Evolutionary conservation across 108 stramenopile genomes (phyloP), one percentile per base, ranked within the genome.

Genomic region (Parietichytrium sp.): DNA sequence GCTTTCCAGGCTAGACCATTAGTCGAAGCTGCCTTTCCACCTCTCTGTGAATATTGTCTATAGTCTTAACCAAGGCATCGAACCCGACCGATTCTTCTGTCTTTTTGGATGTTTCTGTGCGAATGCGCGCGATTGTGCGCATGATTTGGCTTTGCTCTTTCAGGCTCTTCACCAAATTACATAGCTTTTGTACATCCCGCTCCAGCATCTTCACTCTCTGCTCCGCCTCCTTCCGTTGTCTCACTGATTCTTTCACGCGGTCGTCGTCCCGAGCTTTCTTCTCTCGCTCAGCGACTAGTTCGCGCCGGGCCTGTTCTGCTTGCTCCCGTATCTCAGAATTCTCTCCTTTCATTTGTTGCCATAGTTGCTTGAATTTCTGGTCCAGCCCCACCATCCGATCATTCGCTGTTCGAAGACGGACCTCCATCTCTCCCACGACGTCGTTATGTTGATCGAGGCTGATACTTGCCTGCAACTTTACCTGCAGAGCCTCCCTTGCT

Each of bases 361-460:
- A 72, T 18, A 72, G 38, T 18, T 72, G 36, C 18, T 38, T 16
- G 42, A 72, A 72, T 42, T 38, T 16, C 4, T 18, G 4, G 38
- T 72, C 55, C n/a, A 72, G 55, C 4, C 15, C 55, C 38, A 72
- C 29, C 55, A 72, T 72, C 4, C 55, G 4, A 4, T 72, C 55
- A 72, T 72, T 72, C 8, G 55, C 30, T n/a, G 29, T 18, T 4
- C 18, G 30, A 18, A 72, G 6, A 23, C 55, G 55, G 8, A 8
- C 55, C 4, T 72, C 55, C 29, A 23, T 18, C 38, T 31, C 55
- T 72, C 55, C 18, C 38, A 16, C 6, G 36, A 4, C 55, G 6
- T 6, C 36, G 8, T 72, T 13, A 23, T 72, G 29, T 33, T 1
- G 20, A 42, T 6, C 54, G 26, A 6, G 54, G 8, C 25, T n/a